Evolutionary conservation across 2,329 filamentous ascomycete species (phyloP).

Genomic region (Harringtonia aguacate): DNA sequence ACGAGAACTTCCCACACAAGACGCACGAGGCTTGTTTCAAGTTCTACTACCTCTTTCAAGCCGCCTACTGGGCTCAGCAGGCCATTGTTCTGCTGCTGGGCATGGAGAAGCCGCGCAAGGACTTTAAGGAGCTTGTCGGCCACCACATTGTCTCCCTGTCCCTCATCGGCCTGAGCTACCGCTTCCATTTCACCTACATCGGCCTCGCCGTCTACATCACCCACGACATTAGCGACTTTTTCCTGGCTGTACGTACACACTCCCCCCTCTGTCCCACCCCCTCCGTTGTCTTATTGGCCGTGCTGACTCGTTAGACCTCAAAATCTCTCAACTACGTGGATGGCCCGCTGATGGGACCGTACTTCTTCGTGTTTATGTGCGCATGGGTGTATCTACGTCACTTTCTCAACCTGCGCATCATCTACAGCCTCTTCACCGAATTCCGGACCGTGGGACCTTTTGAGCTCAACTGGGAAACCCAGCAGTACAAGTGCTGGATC

Average conservation of each 20-base stretch:
- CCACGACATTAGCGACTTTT: constrained; percentile 91
- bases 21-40: constrained; percentile 77
- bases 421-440: constrained; percentile 65
- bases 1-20: constrained; percentile 75
- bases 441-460: constrained; percentile 66
- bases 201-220: constrained; percentile 89
- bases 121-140: constrained; percentile 85
- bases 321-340: constrained; percentile 90
- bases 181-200: constrained; percentile 96
- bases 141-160: constrained; percentile 85
- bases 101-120: constrained; percentile 87
- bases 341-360: constrained; percentile 65
- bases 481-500: constrained; percentile 68
- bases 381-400: constrained; percentile 88
- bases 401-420: constrained; percentile 68
- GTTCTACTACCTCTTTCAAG: constrained; percentile 91
- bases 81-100: constrained; percentile 77
- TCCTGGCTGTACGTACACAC: constrained; percentile 63
- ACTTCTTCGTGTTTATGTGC: constrained; percentile 72
- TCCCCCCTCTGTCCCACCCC: constrained; percentile 7
- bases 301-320: constrained; percentile 50
- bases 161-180: constrained; percentile 78
- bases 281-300: background rate
- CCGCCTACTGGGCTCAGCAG: constrained; percentile 92
- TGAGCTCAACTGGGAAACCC: constrained; percentile 63